phyloP scores from a whole-genome alignment of 208 protist genomes.

The Leishmania tarentolae region DNA sequence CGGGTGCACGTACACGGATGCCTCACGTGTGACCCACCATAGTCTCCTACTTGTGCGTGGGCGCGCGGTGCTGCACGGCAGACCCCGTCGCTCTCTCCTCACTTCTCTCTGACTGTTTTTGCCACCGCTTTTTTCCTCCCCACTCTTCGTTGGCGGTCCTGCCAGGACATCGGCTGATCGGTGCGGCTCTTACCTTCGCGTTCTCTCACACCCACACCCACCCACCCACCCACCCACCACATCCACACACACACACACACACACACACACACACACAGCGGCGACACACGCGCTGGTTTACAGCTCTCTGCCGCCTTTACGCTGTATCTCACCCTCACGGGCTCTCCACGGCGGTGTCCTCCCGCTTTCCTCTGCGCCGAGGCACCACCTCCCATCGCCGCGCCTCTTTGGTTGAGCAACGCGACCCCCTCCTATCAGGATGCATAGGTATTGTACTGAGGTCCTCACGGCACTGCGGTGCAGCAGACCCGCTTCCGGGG shows the following conservation, averaged over 20 bases:
- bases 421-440: conserved; percentile 3
- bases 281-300: not conserved
- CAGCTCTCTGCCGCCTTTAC: too few relatives aligned
- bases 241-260: not conserved
- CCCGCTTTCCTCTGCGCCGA: not conserved
- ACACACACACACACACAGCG: conserved; percentile 10
- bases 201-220: too few relatives aligned
- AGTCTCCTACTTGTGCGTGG: not conserved
- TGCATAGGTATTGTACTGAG: conserved; percentile 6
- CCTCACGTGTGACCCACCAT: not conserved
- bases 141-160: not conserved
- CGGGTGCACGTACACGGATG: too few relatives aligned
- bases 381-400: not conserved
- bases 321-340: too few relatives aligned
- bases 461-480: conserved; percentile 13
- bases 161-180: not conserved
- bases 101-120: not conserved
- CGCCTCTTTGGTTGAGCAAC: not conserved
- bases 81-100: not conserved
- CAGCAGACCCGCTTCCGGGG: not conserved
- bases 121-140: not conserved
- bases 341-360: not conserved
- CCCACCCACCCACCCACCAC: too few relatives aligned
- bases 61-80: not conserved
- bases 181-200: not conserved